Base-by-base conservation (phyloP, 257 asterid genomes). In the Thymus quinquecostatus region DNA sequence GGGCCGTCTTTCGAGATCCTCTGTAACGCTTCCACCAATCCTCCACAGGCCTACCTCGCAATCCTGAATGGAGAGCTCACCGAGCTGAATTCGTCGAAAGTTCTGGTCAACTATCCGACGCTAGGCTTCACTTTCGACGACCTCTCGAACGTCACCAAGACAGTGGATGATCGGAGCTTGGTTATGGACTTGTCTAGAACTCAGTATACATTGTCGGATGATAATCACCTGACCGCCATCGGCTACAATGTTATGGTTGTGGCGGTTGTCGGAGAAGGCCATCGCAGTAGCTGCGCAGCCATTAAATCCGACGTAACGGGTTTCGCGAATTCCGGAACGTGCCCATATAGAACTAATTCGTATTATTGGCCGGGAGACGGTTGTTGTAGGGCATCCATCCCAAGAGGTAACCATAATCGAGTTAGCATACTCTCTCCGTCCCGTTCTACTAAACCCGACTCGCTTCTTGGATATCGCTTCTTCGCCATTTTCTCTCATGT, bases 181-280 rank as follows among this genome's bases (percentile, higher is more conserved):
- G 34, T 9, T 47, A 47, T 48, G 27, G 49, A 62, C 28, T 55
- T 75, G 55, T 44, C 61, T 1, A 6, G 2, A 5, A 28, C 61
- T 45, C 72, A 64, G 27, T 69, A 44, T 10, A 70, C 76, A 1
- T 54, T 69, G 11, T 69, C 80, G 29, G 59, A 69, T 1, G 49
- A 48, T 4, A 76, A 64, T 61, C 48, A 47, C 68, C 38, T 76
- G 72, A 63, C 64, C 8, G 44, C 66, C 72, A 12, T 76, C 21
- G 80, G 76, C 6, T 70, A 72, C 49, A 72, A 69, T 21, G 76
- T 69, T 8, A 33, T 71, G 55, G 40, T 63, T 1, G 47, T 60
- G 64, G 54, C 41, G 57, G 43, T 28, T 12, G 27, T 21, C 38
- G 41, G 41, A 36, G 41, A 36, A 36, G 41, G 6, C 12, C 32